These are phyloP conservation scores for Paralagenidium karlingii DNA, from an alignment of 352 stramenopile genomes.

Conservation along the genomic window DNA sequence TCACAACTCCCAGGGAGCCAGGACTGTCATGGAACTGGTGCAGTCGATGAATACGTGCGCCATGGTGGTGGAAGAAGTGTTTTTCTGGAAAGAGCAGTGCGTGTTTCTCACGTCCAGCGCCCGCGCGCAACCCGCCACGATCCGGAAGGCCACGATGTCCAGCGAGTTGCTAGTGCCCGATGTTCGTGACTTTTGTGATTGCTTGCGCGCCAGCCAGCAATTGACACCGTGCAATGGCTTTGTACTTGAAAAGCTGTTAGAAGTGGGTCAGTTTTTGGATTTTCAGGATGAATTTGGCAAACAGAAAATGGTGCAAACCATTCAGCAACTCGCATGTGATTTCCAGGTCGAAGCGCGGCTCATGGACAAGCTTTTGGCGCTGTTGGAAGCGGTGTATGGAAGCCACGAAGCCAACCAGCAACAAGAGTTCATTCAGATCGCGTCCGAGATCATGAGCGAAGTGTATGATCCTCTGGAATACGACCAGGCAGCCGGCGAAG, in stretches of 20 bases:
- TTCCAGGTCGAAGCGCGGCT: constrained; percentile 37
- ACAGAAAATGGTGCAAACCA: constrained; percentile 12
- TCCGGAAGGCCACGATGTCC: constrained; percentile 44
- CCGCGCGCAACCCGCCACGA: constrained; percentile 4
- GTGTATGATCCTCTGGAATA: constrained; percentile 59
- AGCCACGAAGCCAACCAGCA: constrained; percentile 37
- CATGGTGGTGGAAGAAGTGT: constrained; percentile 31
- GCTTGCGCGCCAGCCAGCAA: constrained; percentile 34
- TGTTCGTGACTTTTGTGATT: constrained; percentile 58
- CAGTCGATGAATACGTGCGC: constrained; percentile 30
- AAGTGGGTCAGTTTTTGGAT: constrained; percentile 47
- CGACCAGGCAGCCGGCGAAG: constrained; percentile 5
- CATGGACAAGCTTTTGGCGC: constrained; percentile 54
- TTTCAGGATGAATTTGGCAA: constrained; percentile 74
- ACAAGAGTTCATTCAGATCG: constrained; percentile 65
- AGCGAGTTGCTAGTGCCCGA: constrained; percentile 34
- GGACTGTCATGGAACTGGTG: constrained; percentile 13
- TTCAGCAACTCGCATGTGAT: constrained; percentile 46
- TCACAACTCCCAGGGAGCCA: constrained; percentile 18
- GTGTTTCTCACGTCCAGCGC: constrained; percentile 30
- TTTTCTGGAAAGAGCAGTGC: constrained; percentile 76
- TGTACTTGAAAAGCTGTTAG: constrained; percentile 52
- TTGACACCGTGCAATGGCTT: constrained; percentile 36
- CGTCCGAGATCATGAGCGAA: constrained; percentile 65
- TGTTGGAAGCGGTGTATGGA: constrained; percentile 71